Conservation (phyloP, 208 protist genomes). For the Leishmania martiniquensis region DNA sequence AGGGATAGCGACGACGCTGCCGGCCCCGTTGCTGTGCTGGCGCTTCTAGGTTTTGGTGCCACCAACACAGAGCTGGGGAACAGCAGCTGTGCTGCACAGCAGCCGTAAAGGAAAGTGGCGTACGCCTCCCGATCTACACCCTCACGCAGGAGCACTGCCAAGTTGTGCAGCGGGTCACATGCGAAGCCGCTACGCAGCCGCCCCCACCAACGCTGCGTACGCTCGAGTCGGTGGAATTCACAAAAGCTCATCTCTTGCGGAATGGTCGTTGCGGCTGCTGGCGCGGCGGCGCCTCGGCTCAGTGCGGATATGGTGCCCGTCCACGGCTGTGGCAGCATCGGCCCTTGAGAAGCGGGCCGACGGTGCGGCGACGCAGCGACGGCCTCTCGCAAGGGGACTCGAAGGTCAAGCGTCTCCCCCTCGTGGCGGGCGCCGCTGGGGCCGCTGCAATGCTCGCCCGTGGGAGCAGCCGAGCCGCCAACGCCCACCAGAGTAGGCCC, state of each 20-base stretch:
- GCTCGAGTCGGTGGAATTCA: slow-evolving; percentile 22
- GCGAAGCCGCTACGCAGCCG: slow-evolving; percentile 55
- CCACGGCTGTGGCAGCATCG: not conserved
- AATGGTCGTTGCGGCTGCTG: not conserved
- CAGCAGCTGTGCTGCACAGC: slow-evolving; percentile 40
- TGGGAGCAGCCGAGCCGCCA: not conserved
- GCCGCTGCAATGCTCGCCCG: not conserved
- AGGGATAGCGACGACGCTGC: not conserved
- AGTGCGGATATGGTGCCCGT: not conserved
- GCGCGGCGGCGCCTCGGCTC: not conserved
- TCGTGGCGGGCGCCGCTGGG: not conserved
- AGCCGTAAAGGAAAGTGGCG: slow-evolving; percentile 66
- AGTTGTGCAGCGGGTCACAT: slow-evolving; percentile 34
- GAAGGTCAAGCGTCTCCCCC: not conserved
- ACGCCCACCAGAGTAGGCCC: not conserved
- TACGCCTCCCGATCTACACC: slow-evolving; percentile 71
- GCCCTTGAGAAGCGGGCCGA: not conserved
- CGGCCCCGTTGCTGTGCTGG: not conserved
- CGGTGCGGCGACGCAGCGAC: slow-evolving; percentile 2
- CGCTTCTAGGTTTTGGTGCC: not conserved
- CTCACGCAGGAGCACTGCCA: slow-evolving; percentile 58
- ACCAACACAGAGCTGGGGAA: slow-evolving; percentile 15
- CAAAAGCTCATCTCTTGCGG: slow-evolving; percentile 22
- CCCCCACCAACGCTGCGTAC: slow-evolving; percentile 19
- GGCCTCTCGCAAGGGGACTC: not conserved